Base-by-base conservation (phyloP, 108 stramenopile genomes). In the Nannochloropsis gaditana region DNA sequence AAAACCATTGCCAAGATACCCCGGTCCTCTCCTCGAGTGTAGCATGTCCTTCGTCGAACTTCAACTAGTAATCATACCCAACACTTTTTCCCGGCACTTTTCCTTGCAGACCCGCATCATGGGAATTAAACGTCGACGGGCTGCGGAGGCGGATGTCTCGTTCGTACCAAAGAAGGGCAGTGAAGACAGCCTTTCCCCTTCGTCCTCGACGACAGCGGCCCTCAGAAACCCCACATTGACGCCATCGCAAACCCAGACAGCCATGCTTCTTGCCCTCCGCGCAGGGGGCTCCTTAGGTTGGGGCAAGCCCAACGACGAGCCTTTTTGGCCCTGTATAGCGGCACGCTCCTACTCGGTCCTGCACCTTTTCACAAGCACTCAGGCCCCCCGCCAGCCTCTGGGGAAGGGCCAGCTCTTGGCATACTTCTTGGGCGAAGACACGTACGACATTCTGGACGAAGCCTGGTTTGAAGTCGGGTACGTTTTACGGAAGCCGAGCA, bases 201-300 rank as follows among this genome's bases (percentile, higher is more conserved):
- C 31, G 31, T 31, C 31, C 31, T 31, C 31, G 31, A 31, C 31
- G 31, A 31, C 31, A 1, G 31, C 31, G 31, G 31, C 31, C 31
- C 31, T 31, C 31, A 31, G 19, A 15, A 73, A n/a, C 59, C n/a
- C 59, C 59, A 1, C 15, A 15, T n/a, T 73, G 3, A 73, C 59
- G n/a, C 59, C 59, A n/a, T 73, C 59, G 59, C 59, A 73, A 73
- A 73, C 59, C 59, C 19, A 73, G 59, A 73, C 59, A n/a, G 59
- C 59, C 59, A 73, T 73, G 59, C 3, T 73, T 3, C 59, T 73
- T 4, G 59, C 59, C 59, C 59, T 73, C 19, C 59, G 59, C 6
- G n/a, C 59, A 73, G 59, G 59, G 15, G 59, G 59, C 59, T n/a
- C 15, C n/a, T n/a, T 73, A 0, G 59, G 59, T 15, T 73, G 59